Base-by-base conservation (phyloP, 169 alveolate genomes). In the Plasmodium relictum region DNA sequence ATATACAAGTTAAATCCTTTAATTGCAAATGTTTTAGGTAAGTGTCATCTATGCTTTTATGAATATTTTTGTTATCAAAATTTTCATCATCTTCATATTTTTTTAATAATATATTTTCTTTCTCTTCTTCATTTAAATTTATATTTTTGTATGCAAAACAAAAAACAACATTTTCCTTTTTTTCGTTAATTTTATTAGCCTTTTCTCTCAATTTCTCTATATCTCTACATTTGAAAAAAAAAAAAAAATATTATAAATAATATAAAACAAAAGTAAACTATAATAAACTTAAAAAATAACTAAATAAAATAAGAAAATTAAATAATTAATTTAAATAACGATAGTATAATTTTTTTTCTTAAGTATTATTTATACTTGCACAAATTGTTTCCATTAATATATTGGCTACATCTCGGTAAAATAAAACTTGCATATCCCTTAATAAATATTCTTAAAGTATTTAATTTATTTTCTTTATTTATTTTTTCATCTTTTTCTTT, bases 91-190 rank as follows among this genome's bases (percentile, higher is more conserved):
- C 54, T 61, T 83, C 54, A 48, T 62, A 63, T 20, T 83, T 61
- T 5, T 52, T 37, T 2, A 59, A 44, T 16, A 83, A 14, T 24
- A 48, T 9, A 22, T 16, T 50, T 2, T 68, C 83, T 26, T 31
- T 66, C 39, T 83, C 83, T 7, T 83, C 54, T 6, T 56, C 91
- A 4, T 22, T 24, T 6, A 83, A 6, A 9, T 1, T 45, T 44
- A 83, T 18, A 62, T 83, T 85, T 68, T 83, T 83, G 39, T 68
- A 83, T 6, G 91, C 91, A 71, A 83, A 52, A 45, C 91, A 83
- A 12, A 83, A 3, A 3, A 69, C 50, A 39, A 7, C 39, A 10
- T 68, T 63, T 37, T 68, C 24, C 8, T 68, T 42, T 4, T 54
- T 5, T 26, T 68, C n/a, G 5, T 68, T 22, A 39, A 83, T 41